Evolutionary conservation across 1,139 yeast genomes (phyloP), one percentile per base, ranked within the genome.

Genomic region (Saccharomyces hybrid): DNA sequence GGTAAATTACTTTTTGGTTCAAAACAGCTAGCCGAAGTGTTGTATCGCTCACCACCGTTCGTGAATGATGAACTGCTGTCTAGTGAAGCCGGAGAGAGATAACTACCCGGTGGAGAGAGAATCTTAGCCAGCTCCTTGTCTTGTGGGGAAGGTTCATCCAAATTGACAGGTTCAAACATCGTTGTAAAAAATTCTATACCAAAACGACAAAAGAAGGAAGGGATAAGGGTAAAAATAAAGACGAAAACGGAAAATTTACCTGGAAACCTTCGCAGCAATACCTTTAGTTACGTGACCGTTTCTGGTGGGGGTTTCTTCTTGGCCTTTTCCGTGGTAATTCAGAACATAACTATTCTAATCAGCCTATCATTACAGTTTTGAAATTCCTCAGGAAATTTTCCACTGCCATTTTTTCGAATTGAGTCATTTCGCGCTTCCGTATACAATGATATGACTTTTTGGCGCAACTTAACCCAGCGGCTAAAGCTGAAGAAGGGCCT

Each of bases 321-420:
- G 6, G 47, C 27, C 41, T 47, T 47, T 28, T 11, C 38, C 27
- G 49, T n/a, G n/a, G 50, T 48, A 25, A 47, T 23, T 31, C 27
- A 32, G 25, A 28, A n/a, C n/a, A 49, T 16, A 32, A 48, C 14
- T 34, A 52, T 48, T 52, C 51, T 46, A 34, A 48, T 34, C 46
- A 29, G 44, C 44, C 44, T 16, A 31, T 32, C 11, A 9, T 14
- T 34, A 47, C 26, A 14, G 16, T 50, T 48, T 51, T 53, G 53
- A 57, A 59, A 61, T 61, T 61, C 64, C 64, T 56, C 58, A 55
- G 63, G 64, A 59, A 59, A 57, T 53, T 56, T 56, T 55, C 53
- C 32, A 27, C 46, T 28, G 44, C 5, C 44, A 38, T 20, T 16
- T 38, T 11, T 16, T 49, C 23, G 28, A 11, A 38, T 20, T 32